phyloP scores from a whole-genome alignment of 2,329 filamentous ascomycete species.

The Exophiala alcalophila region DNA sequence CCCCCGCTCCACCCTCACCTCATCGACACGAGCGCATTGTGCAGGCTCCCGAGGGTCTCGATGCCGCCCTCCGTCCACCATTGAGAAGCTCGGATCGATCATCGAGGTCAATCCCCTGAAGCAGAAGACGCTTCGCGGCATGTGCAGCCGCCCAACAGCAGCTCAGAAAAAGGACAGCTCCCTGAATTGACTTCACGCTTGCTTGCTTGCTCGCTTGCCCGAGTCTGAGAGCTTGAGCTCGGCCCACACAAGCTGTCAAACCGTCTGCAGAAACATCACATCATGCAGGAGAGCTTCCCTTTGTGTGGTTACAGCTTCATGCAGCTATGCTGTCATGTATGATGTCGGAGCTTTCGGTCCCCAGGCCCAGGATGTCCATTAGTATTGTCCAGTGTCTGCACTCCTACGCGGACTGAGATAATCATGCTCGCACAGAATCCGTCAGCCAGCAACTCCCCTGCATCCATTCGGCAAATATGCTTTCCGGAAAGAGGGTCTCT shows the following conservation, averaged over 20 bases:
- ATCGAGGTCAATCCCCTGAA: constrained; percentile 1
- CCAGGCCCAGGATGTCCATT: no score
- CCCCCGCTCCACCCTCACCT: constrained; percentile 3
- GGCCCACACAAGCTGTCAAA: constrained; percentile 15
- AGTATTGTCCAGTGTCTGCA: no score
- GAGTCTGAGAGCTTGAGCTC: constrained; percentile 16
- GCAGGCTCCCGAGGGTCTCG: background rate
- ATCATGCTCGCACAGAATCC: no score
- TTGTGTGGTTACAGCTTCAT: constrained; percentile 9
- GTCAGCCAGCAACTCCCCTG: no score
- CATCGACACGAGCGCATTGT: constrained; percentile 2
- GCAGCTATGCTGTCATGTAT: constrained; percentile 5
- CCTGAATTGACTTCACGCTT: constrained; percentile 2
- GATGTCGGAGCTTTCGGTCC: constrained; percentile 9
- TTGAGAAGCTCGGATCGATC: constrained; percentile 13
- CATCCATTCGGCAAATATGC: no score
- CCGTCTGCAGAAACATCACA: constrained; percentile 3
- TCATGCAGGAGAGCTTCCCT: constrained; percentile 9
- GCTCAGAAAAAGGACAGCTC: no score
- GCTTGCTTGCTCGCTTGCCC: background rate
- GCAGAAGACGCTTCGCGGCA: constrained; percentile 5
- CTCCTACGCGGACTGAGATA: no score
- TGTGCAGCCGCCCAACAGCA: no score
- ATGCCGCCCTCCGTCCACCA: constrained; percentile 9
- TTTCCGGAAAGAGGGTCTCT: no score